Evolutionary conservation across 345 rosid species (phyloP), one percentile per base, ranked within the genome.

Genomic region (Populus pruinosa): DNA sequence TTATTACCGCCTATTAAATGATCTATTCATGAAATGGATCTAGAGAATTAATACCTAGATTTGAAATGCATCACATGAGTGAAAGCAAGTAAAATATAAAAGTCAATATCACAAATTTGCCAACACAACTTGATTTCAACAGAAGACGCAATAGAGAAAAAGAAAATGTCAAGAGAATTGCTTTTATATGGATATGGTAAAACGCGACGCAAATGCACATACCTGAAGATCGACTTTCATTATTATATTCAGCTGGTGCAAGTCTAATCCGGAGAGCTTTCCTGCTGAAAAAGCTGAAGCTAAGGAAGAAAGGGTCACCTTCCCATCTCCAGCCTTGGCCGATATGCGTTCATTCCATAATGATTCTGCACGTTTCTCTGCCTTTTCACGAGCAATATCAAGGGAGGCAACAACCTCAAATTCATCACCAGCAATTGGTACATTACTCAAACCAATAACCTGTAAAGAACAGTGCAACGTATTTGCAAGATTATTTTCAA

Each of bases 161-260:
- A 21, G 14, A 72, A 56, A 71, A 44, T 16, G 5, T 74, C 56
- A 55, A 11, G 67, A 11, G 33, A 41, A 75, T 36, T 53, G 27
- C 29, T 75, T 31, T 17, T 31, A 8, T 31, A 27, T 23, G 6
- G 21, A 5, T 5, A 49, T 6, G 29, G 5, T 65, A 25, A 55
- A 20, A 25, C 1, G 17, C 43, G 49, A 29, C 67, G 79, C 23
- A 70, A 36, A 64, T 70, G 71, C 39, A 72, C 78, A 78, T 85
- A 96, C 98, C 98, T 96, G 99, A 78, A 96, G 87, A 78, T 96
- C 99, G 23, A 96, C 98, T 87, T 96, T 96, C 90, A 93, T 68
- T 75, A 96, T 88, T 74, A 93, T 85, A 89, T 93, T 96, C 76
- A 96, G 88, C 86, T 90, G 97, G 86, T 96, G 99, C 89, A 96